Evolutionary conservation across 2,329 filamentous ascomycete genomes (phyloP).

Genomic region (Cytospora piceae): DNA sequence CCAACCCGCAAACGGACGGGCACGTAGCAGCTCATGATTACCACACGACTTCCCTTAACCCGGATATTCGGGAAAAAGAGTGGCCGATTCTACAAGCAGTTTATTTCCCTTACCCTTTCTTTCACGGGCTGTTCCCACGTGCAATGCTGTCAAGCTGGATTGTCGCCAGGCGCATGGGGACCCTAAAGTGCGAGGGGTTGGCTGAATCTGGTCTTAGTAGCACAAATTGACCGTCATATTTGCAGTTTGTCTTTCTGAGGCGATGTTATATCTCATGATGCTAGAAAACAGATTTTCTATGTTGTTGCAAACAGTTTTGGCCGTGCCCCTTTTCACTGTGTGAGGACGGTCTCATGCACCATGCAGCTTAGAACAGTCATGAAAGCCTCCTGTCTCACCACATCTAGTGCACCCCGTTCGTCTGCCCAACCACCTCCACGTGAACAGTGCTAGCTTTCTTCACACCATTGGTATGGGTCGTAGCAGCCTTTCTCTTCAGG

Average conservation of each 20-base stretch:
- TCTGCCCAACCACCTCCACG: constrained; percentile 4
- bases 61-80: neutral
- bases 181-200: neutral
- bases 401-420: constrained; percentile 1
- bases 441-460: constrained; percentile 33
- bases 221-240: neutral
- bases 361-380: neutral
- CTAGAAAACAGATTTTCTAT: neutral
- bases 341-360: neutral
- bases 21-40: neutral
- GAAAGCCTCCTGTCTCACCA: neutral
- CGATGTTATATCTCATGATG: neutral
- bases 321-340: neutral
- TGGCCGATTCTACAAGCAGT: neutral
- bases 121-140: neutral
- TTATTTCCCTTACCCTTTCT: too few species aligned
- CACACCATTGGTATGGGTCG: constrained; percentile 41
- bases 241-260: neutral
- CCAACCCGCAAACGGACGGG: neutral
- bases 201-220: neutral
- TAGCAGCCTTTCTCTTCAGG: constrained; percentile 44
- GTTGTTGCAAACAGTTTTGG: neutral
- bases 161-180: neutral
- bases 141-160: neutral
- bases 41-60: neutral